phyloP scores from a whole-genome alignment of 2,329 filamentous ascomycete species.

The Bisporella sp. region DNA sequence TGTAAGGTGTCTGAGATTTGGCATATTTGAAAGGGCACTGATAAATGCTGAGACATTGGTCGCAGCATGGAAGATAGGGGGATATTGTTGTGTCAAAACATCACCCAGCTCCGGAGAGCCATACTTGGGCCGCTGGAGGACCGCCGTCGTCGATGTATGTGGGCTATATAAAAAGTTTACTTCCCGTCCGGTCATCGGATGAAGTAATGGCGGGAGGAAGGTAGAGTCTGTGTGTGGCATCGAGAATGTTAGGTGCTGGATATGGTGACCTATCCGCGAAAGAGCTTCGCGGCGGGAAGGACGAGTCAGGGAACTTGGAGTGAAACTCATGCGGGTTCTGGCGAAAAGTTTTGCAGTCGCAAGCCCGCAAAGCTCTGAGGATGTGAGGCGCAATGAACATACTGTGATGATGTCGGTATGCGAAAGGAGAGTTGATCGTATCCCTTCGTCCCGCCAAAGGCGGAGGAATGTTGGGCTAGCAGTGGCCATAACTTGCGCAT shows the following conservation, averaged over 20 bases:
- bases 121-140: conserved; percentile 64
- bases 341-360: conserved; percentile 64
- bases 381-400: conserved; percentile 57
- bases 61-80: conserved; percentile 81
- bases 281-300: conserved; percentile 67
- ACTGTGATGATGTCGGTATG: conserved; percentile 28
- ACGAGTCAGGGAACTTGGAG: conserved; percentile 68
- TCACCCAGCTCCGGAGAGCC: conserved; percentile 73
- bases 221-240: conserved; percentile 72
- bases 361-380: conserved; percentile 63
- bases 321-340: conserved; percentile 63
- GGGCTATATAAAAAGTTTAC: conserved; percentile 77
- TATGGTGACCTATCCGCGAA: conserved; percentile 68
- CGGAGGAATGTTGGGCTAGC: conserved; percentile 22
- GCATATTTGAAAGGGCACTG: conserved; percentile 60
- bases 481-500: conserved; percentile 29
- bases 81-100: conserved; percentile 78
- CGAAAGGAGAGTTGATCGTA: conserved; percentile 21
- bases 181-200: conserved; percentile 70
- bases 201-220: conserved; percentile 77
- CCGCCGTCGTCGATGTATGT: conserved; percentile 57
- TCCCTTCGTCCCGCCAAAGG: conserved; percentile 25
- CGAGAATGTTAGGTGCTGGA: conserved; percentile 71
- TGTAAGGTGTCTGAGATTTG: conserved; percentile 66
- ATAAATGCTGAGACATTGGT: conserved; percentile 84